Conservation (phyloP, 805 yeast species). For the Yarrowia keelungensis region DNA sequence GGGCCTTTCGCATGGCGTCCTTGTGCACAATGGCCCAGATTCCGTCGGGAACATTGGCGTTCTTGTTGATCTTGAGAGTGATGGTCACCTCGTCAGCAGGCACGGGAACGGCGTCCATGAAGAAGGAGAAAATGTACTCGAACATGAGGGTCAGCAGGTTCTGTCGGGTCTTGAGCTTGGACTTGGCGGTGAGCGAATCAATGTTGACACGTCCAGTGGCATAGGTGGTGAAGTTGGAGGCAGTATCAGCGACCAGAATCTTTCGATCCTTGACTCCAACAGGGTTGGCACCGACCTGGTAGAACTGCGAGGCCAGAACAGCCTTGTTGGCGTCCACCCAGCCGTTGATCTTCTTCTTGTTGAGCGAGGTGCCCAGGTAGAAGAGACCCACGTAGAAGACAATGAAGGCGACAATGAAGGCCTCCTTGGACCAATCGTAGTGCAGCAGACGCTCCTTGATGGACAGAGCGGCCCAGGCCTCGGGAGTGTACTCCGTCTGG, state of each 20-base stretch:
- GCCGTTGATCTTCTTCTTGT: conserved; percentile 61
- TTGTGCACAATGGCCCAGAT: conserved; percentile 87
- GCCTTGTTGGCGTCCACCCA: conserved; percentile 60
- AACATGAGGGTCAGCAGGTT: conserved; percentile 70
- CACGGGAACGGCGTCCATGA: conserved; percentile 55
- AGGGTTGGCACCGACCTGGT: conserved; percentile 66
- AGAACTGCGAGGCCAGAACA: conserved; percentile 70
- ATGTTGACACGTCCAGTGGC: conserved; percentile 90
- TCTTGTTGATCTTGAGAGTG: conserved; percentile 65
- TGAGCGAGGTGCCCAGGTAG: conserved; percentile 65
- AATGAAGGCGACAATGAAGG: conserved; percentile 60
- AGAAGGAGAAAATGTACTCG: conserved; percentile 67
- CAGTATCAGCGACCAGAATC: conserved; percentile 65
- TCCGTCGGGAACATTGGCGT: conserved; percentile 67
- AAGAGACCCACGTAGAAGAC: conserved; percentile 58
- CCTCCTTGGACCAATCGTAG: conserved; percentile 83
- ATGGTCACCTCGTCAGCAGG: conserved; percentile 66
- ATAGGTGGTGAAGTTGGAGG: conserved; percentile 69
- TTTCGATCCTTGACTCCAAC: conserved; percentile 45
- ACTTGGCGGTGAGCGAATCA: conserved; percentile 63
- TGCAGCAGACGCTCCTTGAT: conserved; percentile 61
- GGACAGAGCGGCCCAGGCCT: conserved; percentile 66
- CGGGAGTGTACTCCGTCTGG: conserved; percentile 44
- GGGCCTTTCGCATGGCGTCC: conserved; percentile 74
- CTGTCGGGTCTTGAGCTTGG: conserved; percentile 79